These are phyloP conservation scores for Phytophthora crassamura DNA, from an alignment of 352 stramenopile species.

Conservation along the genomic window DNA sequence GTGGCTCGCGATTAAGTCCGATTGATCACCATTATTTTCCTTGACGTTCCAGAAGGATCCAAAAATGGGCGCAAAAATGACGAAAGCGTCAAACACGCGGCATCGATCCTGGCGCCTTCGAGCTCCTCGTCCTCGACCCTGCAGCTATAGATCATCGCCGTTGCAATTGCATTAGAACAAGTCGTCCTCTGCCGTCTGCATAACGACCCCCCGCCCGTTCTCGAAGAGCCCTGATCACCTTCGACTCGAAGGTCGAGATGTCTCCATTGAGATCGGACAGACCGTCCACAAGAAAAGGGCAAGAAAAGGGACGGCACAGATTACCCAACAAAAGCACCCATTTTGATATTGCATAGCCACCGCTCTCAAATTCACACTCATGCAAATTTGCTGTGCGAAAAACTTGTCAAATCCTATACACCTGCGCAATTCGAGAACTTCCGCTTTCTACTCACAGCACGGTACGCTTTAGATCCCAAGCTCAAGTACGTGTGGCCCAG, in stretches of 20 bases:
- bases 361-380: too few species aligned
- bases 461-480: slow-evolving; percentile 1
- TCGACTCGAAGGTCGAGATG: too few species aligned
- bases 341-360: background rate
- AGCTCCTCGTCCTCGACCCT: background rate
- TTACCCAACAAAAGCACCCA: slow-evolving; percentile 11
- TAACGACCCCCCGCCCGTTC: slow-evolving; percentile 2
- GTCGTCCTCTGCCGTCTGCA: background rate
- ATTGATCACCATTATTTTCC: slow-evolving; percentile 30
- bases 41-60: slow-evolving; percentile 39
- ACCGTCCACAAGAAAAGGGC: background rate
- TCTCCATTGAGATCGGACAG: slow-evolving; percentile 24
- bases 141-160: too few species aligned
- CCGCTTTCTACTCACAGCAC: too few species aligned
- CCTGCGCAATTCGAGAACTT: too few species aligned
- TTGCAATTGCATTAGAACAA: too few species aligned
- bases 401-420: too few species aligned
- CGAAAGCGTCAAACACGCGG: too few species aligned
- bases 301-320: slow-evolving; percentile 21
- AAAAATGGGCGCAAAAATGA: background rate
- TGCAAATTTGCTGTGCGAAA: too few species aligned
- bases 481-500: slow-evolving; percentile 27
- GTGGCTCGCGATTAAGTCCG: slow-evolving; percentile 19
- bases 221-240: slow-evolving; percentile 13
- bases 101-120: background rate